phyloP scores from a whole-genome alignment of 164 flowering plant genomes.

The Malania oleifera region DNA sequence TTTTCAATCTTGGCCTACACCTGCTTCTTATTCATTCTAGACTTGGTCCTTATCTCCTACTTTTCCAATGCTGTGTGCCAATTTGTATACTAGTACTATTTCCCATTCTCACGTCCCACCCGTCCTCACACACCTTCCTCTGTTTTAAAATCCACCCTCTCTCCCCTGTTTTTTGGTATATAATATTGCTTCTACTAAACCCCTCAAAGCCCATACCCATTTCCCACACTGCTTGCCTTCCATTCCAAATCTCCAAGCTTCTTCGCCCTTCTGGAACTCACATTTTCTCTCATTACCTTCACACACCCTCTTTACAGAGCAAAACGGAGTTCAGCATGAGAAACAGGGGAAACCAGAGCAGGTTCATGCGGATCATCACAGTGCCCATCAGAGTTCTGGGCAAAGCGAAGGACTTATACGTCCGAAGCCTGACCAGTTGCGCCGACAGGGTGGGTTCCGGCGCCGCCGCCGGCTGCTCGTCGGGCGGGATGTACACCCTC shows the following conservation, averaged over 20 bases:
- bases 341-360: slow-evolving; percentile 27
- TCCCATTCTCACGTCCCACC: no score
- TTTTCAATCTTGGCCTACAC: no score
- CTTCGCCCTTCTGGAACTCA: background rate
- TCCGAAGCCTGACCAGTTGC: slow-evolving; percentile 35
- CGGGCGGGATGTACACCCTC: slow-evolving; percentile 9
- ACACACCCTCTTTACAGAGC: no score
- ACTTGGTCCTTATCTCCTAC: no score
- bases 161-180: no score
- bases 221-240: no score
- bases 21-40: no score
- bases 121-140: no score
- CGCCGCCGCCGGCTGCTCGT: slow-evolving; percentile 4
- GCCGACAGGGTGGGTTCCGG: slow-evolving; percentile 11
- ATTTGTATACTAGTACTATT: no score
- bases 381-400: slow-evolving; percentile 33
- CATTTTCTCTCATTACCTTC: background rate
- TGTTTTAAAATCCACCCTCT: no score
- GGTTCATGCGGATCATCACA: slow-evolving; percentile 31
- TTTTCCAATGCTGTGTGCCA: slow-evolving; percentile 14
- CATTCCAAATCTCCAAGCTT: no score
- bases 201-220: background rate
- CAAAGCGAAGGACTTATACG: slow-evolving; percentile 52
- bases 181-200: no score
- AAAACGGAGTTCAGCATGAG: slow-evolving; percentile 3